Percentiles rank a stretch among this genome's conserved stretches.
Conservation (phyloP, 352 stramenopile species). For the Blastocystis sp. region DNA sequence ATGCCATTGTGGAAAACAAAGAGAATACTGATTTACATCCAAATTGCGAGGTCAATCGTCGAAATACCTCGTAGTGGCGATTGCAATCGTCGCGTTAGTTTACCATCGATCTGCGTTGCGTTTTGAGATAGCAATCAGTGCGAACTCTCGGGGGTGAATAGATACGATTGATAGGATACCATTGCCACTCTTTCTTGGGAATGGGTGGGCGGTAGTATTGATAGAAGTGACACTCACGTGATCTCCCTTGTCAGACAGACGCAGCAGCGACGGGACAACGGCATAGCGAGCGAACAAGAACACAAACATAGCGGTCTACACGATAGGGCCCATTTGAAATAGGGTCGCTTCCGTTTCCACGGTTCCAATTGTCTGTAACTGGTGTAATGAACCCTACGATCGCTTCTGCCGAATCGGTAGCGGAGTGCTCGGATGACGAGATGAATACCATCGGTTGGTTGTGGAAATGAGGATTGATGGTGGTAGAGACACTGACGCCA, state of each 20-base stretch:
- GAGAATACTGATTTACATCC: not conserved
- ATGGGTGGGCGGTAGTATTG: too few relatives aligned
- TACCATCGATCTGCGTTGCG: not conserved
- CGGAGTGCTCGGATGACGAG: conserved; percentile 38
- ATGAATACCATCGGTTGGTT: conserved; percentile 32
- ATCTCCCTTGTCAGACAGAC: too few relatives aligned
- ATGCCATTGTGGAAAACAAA: not conserved
- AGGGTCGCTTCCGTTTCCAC: not conserved
- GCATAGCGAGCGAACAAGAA: too few relatives aligned
- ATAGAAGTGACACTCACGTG: too few relatives aligned
- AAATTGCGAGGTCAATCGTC: conserved; percentile 14
- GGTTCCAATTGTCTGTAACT: not conserved
- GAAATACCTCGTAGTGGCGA: conserved; percentile 5
- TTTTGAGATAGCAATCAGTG: too few relatives aligned
- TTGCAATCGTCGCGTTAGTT: not conserved
- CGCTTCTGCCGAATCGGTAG: not conserved
- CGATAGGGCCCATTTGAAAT: not conserved
- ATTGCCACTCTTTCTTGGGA: too few relatives aligned
- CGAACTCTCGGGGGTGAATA: too few relatives aligned
- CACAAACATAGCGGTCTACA: too few relatives aligned
- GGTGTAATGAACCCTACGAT: not conserved
- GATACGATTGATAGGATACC: too few relatives aligned
- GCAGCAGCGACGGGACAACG: too few relatives aligned
- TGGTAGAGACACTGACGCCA: conserved; percentile 18
- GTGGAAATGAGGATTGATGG: not conserved